These are phyloP conservation scores for Arthrocladium fulminans DNA, from an alignment of 2,329 filamentous ascomycete genomes.

Conservation along the genomic window DNA sequence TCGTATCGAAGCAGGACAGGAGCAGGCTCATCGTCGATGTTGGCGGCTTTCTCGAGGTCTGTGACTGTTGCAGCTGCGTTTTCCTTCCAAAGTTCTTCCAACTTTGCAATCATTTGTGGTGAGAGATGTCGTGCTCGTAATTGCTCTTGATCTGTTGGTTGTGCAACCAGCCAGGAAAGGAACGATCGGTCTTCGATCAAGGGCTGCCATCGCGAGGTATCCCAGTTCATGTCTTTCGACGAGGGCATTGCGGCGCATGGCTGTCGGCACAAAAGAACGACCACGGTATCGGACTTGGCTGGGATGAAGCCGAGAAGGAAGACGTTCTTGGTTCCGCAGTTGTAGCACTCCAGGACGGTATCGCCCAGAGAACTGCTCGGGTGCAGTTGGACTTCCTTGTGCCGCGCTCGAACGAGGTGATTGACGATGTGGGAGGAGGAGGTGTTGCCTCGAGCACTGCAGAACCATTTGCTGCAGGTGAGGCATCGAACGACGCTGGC, in stretches of 20 bases:
- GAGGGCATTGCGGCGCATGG: slow-evolving; percentile 91
- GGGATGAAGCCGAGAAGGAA: slow-evolving; percentile 97
- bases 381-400: slow-evolving; percentile 97
- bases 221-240: slow-evolving; percentile 99
- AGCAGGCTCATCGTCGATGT: slow-evolving; percentile 88
- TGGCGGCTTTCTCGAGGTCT: slow-evolving; percentile 82
- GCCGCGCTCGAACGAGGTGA: slow-evolving; percentile 88
- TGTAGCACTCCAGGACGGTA: slow-evolving; percentile 96
- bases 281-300: slow-evolving; percentile 95
- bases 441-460: slow-evolving; percentile 90
- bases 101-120: slow-evolving; percentile 86
- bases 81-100: slow-evolving; percentile 98
- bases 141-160: slow-evolving; percentile 89
- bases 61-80: slow-evolving; percentile 79
- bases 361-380: slow-evolving; percentile 88
- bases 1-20: slow-evolving; percentile 91
- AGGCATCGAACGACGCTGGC: slow-evolving; percentile 94
- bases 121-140: slow-evolving; percentile 87
- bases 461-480: slow-evolving; percentile 96
- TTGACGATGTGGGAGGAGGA: slow-evolving; percentile 98
- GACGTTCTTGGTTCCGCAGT: slow-evolving; percentile 98
- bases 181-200: slow-evolving; percentile 96
- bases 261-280: slow-evolving; percentile 91
- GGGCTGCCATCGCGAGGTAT: slow-evolving; percentile 94
- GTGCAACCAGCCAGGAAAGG: slow-evolving; percentile 80